Conservation (phyloP, 176 grass and related monocot species). For the Eremochloa ophiuroides region DNA sequence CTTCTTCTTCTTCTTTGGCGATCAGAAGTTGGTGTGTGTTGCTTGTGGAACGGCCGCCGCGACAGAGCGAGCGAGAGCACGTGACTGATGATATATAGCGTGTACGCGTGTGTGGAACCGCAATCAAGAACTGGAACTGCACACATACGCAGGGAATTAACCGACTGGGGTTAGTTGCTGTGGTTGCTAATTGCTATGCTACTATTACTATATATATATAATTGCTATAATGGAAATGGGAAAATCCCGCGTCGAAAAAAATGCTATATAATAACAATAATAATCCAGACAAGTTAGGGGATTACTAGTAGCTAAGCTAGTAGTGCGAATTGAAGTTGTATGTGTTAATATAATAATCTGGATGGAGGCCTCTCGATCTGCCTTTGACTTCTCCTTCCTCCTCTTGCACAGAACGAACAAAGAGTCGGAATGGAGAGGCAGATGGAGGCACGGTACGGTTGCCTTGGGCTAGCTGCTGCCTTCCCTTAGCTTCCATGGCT, state of each 20-base stretch:
- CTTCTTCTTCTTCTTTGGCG: too few species aligned
- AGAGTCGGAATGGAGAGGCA: conserved; percentile 14
- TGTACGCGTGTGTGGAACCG: not conserved
- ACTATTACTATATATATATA: not conserved
- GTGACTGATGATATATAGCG: not conserved
- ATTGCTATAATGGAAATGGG: too few species aligned
- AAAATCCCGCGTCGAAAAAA: too few species aligned
- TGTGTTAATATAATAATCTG: too few species aligned
- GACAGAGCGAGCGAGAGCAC: not conserved
- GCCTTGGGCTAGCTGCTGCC: not conserved
- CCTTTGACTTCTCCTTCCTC: not conserved
- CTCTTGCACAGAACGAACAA: not conserved
- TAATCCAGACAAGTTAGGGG: too few species aligned
- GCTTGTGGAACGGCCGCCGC: not conserved
- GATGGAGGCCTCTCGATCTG: not conserved
- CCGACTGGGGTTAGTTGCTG: not conserved
- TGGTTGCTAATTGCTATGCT: too few species aligned
- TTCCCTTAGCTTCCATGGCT: not conserved
- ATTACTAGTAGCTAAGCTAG: not conserved
- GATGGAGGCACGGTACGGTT: not conserved
- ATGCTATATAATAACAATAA: too few species aligned
- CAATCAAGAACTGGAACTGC: not conserved
- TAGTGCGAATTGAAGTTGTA: too few species aligned
- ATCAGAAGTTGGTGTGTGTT: not conserved
- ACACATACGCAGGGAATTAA: not conserved